Evolutionary conservation across 108 stramenopile species (phyloP).

Genomic region (Cyclotella sp.): DNA sequence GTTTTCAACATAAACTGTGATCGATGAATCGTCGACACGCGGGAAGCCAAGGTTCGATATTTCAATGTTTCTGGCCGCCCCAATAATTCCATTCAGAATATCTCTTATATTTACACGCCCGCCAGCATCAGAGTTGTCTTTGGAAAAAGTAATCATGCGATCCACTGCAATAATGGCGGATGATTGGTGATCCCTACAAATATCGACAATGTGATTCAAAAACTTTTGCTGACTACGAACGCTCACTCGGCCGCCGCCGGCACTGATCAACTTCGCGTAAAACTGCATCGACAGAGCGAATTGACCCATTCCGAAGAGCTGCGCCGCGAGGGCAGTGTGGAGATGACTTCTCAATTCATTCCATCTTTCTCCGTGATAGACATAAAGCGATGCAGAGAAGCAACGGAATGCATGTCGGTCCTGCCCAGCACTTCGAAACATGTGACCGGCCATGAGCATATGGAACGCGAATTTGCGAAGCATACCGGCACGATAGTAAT

Average conservation of each 20-base stretch:
- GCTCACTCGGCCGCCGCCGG: slow-evolving; percentile 74
- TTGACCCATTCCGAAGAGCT: slow-evolving; percentile 80
- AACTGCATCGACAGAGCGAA: slow-evolving; percentile 72
- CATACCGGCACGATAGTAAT: slow-evolving; percentile 78
- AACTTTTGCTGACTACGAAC: slow-evolving; percentile 87
- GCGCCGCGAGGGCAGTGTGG: slow-evolving; percentile 80
- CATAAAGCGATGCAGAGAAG: slow-evolving; percentile 78
- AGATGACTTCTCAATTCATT: slow-evolving; percentile 83
- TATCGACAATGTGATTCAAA: slow-evolving; percentile 72
- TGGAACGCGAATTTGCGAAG: slow-evolving; percentile 89
- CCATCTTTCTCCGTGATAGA: slow-evolving; percentile 81
- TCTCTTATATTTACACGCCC: slow-evolving; percentile 23
- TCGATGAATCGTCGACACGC: slow-evolving; percentile 63
- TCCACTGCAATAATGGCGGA: slow-evolving; percentile 77
- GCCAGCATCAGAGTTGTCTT: slow-evolving; percentile 21
- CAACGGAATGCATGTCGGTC: slow-evolving; percentile 89
- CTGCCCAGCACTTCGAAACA: slow-evolving; percentile 86
- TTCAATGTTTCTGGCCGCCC: slow-evolving; percentile 69
- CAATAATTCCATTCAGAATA: slow-evolving; percentile 28
- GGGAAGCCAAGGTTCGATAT: slow-evolving; percentile 78
- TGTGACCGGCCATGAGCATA: slow-evolving; percentile 92
- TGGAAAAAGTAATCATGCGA: slow-evolving; percentile 62
- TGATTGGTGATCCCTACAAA: slow-evolving; percentile 71
- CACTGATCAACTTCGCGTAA: slow-evolving; percentile 76
- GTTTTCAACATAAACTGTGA: slow-evolving; percentile 56